These are phyloP conservation scores for Porphyrellus sp. DNA, from an alignment of 1,284 basidiomycete genomes.

Conservation along the genomic window DNA sequence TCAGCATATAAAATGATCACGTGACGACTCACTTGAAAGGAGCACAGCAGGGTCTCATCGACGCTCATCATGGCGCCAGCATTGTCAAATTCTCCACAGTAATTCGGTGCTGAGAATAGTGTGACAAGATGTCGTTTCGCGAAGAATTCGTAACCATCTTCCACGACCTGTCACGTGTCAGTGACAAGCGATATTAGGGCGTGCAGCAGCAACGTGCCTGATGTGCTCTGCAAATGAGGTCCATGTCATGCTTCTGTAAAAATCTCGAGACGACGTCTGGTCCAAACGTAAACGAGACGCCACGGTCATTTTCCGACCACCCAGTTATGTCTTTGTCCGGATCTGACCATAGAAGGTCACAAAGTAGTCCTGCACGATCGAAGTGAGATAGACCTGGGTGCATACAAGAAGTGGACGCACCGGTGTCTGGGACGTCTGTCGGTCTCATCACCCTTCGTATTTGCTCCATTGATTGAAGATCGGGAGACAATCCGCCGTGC, in stretches of 20 bases:
- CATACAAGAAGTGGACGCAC: constrained; percentile 43
- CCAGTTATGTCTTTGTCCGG: constrained; percentile 99
- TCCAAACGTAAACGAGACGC: constrained; percentile 98
- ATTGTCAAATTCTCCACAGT: constrained; percentile 98
- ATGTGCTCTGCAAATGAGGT: constrained; percentile 97
- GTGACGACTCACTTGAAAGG: constrained; percentile 83
- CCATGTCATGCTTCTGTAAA: constrained; percentile 99
- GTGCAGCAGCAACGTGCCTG: constrained; percentile 55
- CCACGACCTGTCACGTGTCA: constrained; percentile 70
- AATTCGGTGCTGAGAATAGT: constrained; percentile 96
- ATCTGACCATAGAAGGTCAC: constrained; percentile 98
- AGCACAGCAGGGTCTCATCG: constrained; percentile 95
- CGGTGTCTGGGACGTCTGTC: constrained; percentile 98
- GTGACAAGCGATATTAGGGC: constrained; percentile 4
- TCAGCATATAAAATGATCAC: constrained; percentile 8
- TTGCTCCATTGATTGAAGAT: constrained; percentile 99
- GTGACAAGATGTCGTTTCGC: constrained; percentile 97
- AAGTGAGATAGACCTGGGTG: constrained; percentile 12
- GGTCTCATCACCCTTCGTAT: constrained; percentile 99
- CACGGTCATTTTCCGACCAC: constrained; percentile 99
- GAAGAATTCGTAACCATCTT: constrained; percentile 99
- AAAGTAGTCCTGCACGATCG: constrained; percentile 69
- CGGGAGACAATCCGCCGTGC: constrained; percentile 92
- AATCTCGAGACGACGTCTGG: constrained; percentile 97
- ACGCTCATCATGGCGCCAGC: constrained; percentile 99